Conservation (phyloP, 2,329 filamentous ascomycete species). For the Pyrenochaeta sp. region DNA sequence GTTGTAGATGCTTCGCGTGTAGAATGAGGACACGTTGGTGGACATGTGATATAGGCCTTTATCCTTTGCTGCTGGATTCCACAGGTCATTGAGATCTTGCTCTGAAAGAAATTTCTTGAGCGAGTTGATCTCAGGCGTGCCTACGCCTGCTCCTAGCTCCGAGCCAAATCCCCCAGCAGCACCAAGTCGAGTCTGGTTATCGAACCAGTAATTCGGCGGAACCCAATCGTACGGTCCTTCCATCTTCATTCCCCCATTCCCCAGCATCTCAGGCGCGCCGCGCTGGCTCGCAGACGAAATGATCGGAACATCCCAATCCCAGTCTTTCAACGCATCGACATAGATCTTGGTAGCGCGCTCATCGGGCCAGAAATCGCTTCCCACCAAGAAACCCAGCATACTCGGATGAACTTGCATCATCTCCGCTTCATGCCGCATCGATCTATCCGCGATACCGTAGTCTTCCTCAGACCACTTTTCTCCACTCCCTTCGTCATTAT, state of each 20-base stretch:
- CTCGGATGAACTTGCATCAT: constrained; percentile 69
- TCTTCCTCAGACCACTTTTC: constrained; percentile 62
- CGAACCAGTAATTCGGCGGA: constrained; percentile 71
- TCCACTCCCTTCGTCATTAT: constrained; percentile 63
- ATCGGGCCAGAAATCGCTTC: constrained; percentile 71
- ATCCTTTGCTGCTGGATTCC: constrained; percentile 58
- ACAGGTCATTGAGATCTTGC: constrained; percentile 63
- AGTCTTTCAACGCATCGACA: constrained; percentile 57
- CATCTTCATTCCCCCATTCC: constrained; percentile 71
- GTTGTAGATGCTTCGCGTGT: constrained; percentile 67
- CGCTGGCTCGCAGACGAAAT: constrained; percentile 66
- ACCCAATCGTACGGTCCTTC: constrained; percentile 73
- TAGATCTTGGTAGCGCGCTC: constrained; percentile 65
- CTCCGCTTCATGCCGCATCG: constrained; percentile 67
- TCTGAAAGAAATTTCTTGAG: constrained; percentile 63
- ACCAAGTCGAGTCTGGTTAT: constrained; percentile 58
- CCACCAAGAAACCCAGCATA: constrained; percentile 66
- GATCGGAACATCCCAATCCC: constrained; percentile 66
- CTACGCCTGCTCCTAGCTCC: constrained; percentile 69
- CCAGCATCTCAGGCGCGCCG: constrained; percentile 62
- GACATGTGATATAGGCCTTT: constrained; percentile 69
- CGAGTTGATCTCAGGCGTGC: constrained; percentile 66
- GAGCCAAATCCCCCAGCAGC: constrained; percentile 71
- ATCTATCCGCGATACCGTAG: constrained; percentile 63
- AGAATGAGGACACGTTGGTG: constrained; percentile 63